Base-by-base conservation (phyloP, 2,329 filamentous ascomycete species). In the Colletotrichum tanaceti region DNA sequence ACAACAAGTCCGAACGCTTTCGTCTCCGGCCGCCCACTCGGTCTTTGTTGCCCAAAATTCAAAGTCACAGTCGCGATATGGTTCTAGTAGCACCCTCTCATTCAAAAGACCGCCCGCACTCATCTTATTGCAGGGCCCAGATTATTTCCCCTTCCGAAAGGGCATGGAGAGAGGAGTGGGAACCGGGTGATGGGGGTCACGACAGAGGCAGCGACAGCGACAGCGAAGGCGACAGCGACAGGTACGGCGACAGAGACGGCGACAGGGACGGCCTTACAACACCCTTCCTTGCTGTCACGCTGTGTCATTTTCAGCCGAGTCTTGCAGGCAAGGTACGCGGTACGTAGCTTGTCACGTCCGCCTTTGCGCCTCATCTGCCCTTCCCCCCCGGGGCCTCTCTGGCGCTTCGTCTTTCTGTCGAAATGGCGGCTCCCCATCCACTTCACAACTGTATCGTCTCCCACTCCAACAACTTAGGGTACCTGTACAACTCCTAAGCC, bases 1-100 rank as follows among this genome's bases (percentile, higher is more conserved):
- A 65, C 65, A 65, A 60, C 41, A 50, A 59, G 28, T 32, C 28
- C 65, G 65, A 59, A 65, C 65, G 38, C 55, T 59, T 57, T 50
- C 58, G 60, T 59, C 52, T 20, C 28, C 44, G 46, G 38, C 35
- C 53, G 41, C 14, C 28, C 53, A 68, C 54, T 68, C 28, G 28
- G 7, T 32, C 55, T 65, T 35, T 68, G 65, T 55, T 60, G 65
- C 62, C 55, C 65, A 46, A 68, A 47, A 49, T 55, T 49, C 65
- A 46, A 68, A 47, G 54, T 50, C 62, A 59, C 55, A 62, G 65
- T 57, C 52, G 62, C 43, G 49, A 68, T 65, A 55, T 68, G 65
- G 65, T 60, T 50, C 62, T 55, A 65, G 62, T 62, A 57, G 24
- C 61, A 65, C 28, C 53, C 65, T 64, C 53, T 68, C 62, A 68